A percentile compares a stretch with the other conserved stretches of the same genome.
Evolutionary conservation across 2,329 filamentous ascomycete genomes (phyloP).

Genomic region (Claviceps spartinae): DNA sequence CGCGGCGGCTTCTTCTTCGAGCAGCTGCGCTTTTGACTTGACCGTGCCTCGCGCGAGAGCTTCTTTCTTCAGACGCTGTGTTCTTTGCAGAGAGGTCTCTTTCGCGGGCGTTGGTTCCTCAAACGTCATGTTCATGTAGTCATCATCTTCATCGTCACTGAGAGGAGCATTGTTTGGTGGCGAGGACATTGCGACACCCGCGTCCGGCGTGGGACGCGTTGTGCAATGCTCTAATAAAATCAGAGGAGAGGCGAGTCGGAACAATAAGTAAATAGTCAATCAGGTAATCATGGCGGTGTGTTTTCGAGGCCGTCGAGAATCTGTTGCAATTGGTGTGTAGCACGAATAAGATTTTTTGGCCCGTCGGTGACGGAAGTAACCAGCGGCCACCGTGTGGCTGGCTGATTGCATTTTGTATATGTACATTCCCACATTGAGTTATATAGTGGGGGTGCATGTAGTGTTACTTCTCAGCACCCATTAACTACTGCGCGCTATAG

Average conservation of each 20-base stretch:
- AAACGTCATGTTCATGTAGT: slow-evolving; percentile 97
- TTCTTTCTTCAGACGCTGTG: slow-evolving; percentile 41
- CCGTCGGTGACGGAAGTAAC: not conserved
- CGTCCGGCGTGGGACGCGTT: not conserved
- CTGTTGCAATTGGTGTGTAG: not conserved
- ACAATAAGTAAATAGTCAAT: too few relatives aligned
- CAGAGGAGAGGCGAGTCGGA: not conserved
- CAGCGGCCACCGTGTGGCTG: slow-evolving; percentile 4
- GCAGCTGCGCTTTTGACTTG: slow-evolving; percentile 73
- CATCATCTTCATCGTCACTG: slow-evolving; percentile 44
- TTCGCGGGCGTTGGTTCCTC: slow-evolving; percentile 45
- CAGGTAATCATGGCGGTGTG: too few relatives aligned
- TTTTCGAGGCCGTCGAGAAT: too few relatives aligned
- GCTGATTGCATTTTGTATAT: not conserved
- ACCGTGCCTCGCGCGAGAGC: slow-evolving; percentile 53
- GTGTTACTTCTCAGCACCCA: too few relatives aligned
- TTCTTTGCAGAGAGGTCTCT: slow-evolving; percentile 42
- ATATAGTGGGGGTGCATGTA: not conserved
- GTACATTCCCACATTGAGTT: not conserved
- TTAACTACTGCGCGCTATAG: too few relatives aligned
- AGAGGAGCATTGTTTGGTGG: slow-evolving; percentile 6
- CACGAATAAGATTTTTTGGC: not conserved
- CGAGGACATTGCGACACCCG: not conserved
- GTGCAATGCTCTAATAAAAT: not conserved
- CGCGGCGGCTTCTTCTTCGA: slow-evolving; percentile 55